Percentiles rank a stretch among this genome's conserved stretches.
Conservation (phyloP, 148 eudicot species). For the Nyssa sinensis region DNA sequence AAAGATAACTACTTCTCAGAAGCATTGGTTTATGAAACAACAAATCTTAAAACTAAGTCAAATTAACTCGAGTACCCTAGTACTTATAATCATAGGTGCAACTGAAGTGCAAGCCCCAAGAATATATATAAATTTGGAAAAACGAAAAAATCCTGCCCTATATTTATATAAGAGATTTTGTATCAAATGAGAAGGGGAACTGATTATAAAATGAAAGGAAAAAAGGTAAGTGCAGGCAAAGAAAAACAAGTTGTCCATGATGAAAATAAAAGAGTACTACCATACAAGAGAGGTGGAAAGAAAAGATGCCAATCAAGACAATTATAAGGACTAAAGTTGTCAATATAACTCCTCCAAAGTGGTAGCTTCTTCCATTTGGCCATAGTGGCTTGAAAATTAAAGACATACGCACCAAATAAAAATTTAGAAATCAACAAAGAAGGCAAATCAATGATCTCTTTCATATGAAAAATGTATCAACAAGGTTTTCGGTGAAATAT, state of each 20-base stretch:
- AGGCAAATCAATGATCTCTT: neutral
- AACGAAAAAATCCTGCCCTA: too few relatives aligned
- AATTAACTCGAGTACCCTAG: too few relatives aligned
- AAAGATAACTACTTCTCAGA: too few relatives aligned
- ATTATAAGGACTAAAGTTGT: too few relatives aligned
- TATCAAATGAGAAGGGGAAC: neutral
- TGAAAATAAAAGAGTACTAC: neutral
- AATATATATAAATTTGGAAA: neutral
- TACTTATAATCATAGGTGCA: neutral
- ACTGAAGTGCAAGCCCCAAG: neutral
- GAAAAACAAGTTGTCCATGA: neutral
- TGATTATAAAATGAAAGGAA: too few relatives aligned
- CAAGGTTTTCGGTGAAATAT: neutral
- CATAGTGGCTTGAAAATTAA: neutral
- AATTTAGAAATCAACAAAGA: neutral
- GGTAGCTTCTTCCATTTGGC: neutral
- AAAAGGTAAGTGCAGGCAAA: neutral
- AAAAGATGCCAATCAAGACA: neutral
- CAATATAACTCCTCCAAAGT: neutral
- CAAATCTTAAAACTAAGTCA: too few relatives aligned
- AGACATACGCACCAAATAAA: neutral
- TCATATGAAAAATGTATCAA: neutral
- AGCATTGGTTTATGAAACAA: too few relatives aligned
- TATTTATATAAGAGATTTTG: too few relatives aligned
- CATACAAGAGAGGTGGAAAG: neutral